These are phyloP conservation scores for Colletotrichum acutatum DNA, from an alignment of 2,329 filamentous ascomycete genomes.

Conservation along the genomic window DNA sequence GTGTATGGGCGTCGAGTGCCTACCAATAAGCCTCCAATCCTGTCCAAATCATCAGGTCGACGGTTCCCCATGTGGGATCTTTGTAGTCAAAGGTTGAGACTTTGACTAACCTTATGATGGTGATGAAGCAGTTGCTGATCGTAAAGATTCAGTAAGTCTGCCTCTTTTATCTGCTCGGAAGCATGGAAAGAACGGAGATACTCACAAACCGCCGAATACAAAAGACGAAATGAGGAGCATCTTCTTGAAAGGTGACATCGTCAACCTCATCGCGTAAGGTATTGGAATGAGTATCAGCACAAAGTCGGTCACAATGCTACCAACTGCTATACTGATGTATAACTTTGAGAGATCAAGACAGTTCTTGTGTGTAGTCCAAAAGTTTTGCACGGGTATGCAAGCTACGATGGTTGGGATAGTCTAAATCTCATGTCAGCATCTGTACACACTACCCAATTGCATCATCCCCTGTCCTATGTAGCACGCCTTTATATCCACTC, in stretches of 20 bases:
- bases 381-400: constrained; percentile 19
- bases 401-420: constrained; percentile 24
- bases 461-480: background rate
- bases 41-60: constrained; percentile 32
- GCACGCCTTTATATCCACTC: background rate
- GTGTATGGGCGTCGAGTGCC: background rate
- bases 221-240: background rate
- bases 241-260: background rate
- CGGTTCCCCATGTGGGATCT: constrained; percentile 31
- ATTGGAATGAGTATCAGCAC: constrained; percentile 5
- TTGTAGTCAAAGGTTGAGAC: constrained; percentile 19
- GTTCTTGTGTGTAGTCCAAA: constrained; percentile 29
- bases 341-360: constrained; percentile 26
- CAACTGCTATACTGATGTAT: constrained; percentile 29
- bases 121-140: constrained; percentile 31
- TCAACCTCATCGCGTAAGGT: constrained; percentile 5
- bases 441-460: accelerated
- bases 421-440: background rate
- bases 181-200: background rate
- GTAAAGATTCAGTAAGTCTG: background rate
- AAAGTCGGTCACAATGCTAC: constrained; percentile 25
- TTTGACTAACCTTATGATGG: constrained; percentile 26
- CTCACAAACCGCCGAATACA: constrained; percentile 10
- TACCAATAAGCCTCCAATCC: constrained; percentile 29
- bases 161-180: background rate